These are phyloP conservation scores for Microthlaspi erraticum DNA, from an alignment of 345 rosid genomes.

Conservation along the genomic window DNA sequence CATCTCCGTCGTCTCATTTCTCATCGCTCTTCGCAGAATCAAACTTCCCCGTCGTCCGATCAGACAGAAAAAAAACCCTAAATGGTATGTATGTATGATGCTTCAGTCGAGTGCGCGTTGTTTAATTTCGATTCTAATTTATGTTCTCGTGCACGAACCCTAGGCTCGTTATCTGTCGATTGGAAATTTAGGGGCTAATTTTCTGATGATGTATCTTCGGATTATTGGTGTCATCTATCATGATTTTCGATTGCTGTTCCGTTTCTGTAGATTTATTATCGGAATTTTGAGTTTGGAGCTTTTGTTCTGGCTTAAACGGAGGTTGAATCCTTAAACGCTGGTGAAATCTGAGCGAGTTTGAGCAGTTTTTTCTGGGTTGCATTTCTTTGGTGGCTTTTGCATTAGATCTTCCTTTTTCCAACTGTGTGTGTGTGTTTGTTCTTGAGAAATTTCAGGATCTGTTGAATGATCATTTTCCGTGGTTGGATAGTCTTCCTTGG, in stretches of 20 bases:
- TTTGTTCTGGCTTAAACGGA: neutral
- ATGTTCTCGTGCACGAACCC: neutral
- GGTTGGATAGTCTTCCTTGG: neutral
- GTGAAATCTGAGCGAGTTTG: neutral
- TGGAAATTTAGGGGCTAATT: neutral
- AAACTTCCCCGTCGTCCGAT: slow-evolving; percentile 7
- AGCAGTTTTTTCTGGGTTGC: neutral
- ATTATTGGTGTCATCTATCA: neutral
- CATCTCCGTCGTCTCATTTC: slow-evolving; percentile 37
- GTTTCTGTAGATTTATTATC: neutral
- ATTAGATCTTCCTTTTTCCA: neutral
- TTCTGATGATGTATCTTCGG: slow-evolving; percentile 1
- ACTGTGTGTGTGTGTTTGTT: neutral
- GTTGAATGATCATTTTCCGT: neutral
- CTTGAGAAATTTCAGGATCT: slow-evolving; percentile 5
- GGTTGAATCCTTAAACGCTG: neutral
- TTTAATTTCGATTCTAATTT: slow-evolving; percentile 18
- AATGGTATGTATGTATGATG: slow-evolving; percentile 36
- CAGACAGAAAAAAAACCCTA: slow-evolving; percentile 16
- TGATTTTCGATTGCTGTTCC: neutral
- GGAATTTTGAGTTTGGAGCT: neutral
- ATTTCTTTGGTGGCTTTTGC: too few species aligned
- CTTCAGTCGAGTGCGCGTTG: neutral
- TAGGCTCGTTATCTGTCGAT: slow-evolving; percentile 19
- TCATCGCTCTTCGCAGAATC: slow-evolving; percentile 29